Conservation (phyloP, 148 eudicot genomes). For the Heliosperma pusillum region DNA sequence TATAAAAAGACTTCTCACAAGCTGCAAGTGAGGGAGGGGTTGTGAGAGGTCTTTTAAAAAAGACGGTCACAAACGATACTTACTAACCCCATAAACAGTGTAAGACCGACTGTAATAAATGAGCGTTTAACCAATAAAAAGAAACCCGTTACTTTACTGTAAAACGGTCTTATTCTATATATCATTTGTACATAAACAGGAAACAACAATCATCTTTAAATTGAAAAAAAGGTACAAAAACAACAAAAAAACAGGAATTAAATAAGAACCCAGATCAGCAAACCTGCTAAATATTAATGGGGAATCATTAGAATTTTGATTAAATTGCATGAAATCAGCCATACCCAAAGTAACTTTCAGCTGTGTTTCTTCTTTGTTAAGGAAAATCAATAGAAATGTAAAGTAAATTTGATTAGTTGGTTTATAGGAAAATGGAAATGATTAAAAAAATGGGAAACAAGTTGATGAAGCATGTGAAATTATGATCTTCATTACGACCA, state of each 20-base stretch:
- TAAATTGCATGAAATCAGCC: conserved; percentile 11
- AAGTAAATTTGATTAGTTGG: background rate
- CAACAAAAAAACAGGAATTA: background rate
- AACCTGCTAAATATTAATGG: conserved; percentile 9
- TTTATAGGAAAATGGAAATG: background rate
- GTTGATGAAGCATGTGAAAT: conserved; percentile 3
- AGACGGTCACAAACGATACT: too few relatives aligned
- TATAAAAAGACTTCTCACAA: too few relatives aligned
- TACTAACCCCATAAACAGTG: too few relatives aligned
- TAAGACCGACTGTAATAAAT: too few relatives aligned
- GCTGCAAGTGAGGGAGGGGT: too few relatives aligned
- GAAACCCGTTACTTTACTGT: too few relatives aligned
- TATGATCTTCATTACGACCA: background rate
- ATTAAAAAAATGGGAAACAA: background rate
- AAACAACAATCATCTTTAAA: background rate
- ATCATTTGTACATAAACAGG: background rate
- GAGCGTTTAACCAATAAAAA: too few relatives aligned
- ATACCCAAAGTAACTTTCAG: background rate
- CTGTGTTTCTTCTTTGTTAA: background rate
- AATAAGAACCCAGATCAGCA: background rate
- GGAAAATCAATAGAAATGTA: background rate
- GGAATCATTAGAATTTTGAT: background rate
- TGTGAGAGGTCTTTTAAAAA: too few relatives aligned
- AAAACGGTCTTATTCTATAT: background rate
- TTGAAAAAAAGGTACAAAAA: background rate